A percentile compares a stretch with the other conserved stretches of the same genome.
Conservation (phyloP, 2,329 filamentous ascomycete species). For the Annulohypoxylon truncatum region DNA sequence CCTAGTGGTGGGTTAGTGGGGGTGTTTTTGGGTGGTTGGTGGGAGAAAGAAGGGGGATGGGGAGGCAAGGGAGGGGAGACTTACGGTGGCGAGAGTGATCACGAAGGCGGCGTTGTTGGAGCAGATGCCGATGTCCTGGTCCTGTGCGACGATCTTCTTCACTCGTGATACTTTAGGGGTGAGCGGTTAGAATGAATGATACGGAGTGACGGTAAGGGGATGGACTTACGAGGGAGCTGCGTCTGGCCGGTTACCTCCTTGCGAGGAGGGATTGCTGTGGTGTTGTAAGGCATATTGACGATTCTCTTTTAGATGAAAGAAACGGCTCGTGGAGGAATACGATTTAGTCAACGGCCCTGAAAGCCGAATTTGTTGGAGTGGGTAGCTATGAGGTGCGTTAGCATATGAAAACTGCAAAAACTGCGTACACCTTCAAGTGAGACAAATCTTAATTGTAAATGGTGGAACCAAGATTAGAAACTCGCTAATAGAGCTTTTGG, state of each 20-base stretch:
- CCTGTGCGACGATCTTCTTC: conserved; percentile 92
- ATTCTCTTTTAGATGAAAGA: not conserved
- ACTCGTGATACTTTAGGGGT: conserved; percentile 80
- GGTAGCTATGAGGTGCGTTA: not conserved
- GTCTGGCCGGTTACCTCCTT: conserved; percentile 88
- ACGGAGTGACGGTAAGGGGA: not conserved
- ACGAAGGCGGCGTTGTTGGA: conserved; percentile 95
- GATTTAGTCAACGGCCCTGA: not conserved
- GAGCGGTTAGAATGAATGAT: conserved; percentile 19
- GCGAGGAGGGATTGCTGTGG: conserved; percentile 80
- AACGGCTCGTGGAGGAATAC: not conserved
- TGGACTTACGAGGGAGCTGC: conserved; percentile 80
- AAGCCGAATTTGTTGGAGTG: not conserved
- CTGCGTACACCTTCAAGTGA: not conserved
- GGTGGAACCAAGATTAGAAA: not conserved
- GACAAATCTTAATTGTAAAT: not conserved
- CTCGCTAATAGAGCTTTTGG: not conserved
- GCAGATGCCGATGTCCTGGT: conserved; percentile 86
- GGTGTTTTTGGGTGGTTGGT: no score
- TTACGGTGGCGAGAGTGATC: conserved; percentile 87
- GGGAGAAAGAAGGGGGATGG: conserved; percentile 2
- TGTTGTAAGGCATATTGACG: conserved; percentile 86
- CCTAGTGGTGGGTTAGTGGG: conserved; percentile 59
- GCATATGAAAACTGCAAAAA: not conserved
- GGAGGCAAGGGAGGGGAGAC: conserved; percentile 40